phyloP scores from a whole-genome alignment of 108 stramenopile species.

The Pseudonitzschia pungens region DNA sequence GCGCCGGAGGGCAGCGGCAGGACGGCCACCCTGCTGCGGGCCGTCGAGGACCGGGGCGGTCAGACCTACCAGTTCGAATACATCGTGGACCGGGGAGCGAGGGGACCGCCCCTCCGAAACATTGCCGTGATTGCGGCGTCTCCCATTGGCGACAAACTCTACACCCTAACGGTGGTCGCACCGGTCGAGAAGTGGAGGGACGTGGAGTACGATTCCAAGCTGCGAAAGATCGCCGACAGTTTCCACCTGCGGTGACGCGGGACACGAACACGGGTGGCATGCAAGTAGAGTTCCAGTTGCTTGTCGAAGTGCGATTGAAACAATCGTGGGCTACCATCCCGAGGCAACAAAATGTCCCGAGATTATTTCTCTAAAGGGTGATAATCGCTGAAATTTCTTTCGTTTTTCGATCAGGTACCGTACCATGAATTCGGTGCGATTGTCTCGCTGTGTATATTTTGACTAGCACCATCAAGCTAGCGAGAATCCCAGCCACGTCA shows the following conservation, averaged over 20 bases:
- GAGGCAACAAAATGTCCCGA: no score
- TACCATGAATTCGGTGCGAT: no score
- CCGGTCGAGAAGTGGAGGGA: slow-evolving; percentile 46
- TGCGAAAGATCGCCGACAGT: slow-evolving; percentile 61
- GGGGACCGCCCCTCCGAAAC: slow-evolving; percentile 54
- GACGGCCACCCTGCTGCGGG: slow-evolving; percentile 47
- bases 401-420: no score
- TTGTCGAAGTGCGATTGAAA: no score
- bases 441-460: no score
- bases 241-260: slow-evolving; percentile 41
- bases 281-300: no score
- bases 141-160: slow-evolving; percentile 28
- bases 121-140: slow-evolving; percentile 60
- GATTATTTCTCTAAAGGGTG: no score
- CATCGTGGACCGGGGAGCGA: slow-evolving; percentile 59
- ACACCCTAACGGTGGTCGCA: slow-evolving; percentile 75
- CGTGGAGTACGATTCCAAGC: slow-evolving; percentile 28
- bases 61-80: slow-evolving; percentile 73
- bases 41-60: slow-evolving; percentile 37
- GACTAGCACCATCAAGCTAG: no score
- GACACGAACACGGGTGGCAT: neutral
- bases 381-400: no score
- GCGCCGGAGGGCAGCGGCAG: slow-evolving; percentile 63
- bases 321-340: no score
- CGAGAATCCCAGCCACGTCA: no score